phyloP scores from a whole-genome alignment of 1,139 yeast species.

The Arxiozyma heterogenica region DNA sequence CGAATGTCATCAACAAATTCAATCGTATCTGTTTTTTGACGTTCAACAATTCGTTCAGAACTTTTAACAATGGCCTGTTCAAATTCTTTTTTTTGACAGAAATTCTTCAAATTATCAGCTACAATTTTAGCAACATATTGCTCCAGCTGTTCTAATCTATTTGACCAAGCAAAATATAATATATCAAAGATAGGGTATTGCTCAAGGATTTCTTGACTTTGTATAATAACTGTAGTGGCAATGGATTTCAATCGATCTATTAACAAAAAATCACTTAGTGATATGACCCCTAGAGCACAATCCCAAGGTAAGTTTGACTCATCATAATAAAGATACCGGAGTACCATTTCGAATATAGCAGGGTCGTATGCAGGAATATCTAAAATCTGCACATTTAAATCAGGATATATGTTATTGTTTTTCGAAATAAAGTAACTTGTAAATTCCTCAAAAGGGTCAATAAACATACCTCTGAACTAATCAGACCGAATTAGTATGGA shows the following conservation, averaged over 20 bases:
- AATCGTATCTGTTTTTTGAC: conserved; percentile 72
- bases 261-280: conserved; percentile 53
- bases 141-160: conserved; percentile 56
- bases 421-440: conserved; percentile 10
- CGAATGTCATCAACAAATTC: conserved; percentile 72
- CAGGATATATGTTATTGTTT: background rate
- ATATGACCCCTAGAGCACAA: conserved; percentile 46
- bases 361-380: conserved; percentile 34
- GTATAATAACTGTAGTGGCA: conserved; percentile 54
- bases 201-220: conserved; percentile 27
- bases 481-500: conserved; percentile 53
- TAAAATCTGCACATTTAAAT: background rate
- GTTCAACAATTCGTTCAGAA: conserved; percentile 47
- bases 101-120: conserved; percentile 41
- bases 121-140: conserved; percentile 51
- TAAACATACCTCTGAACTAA: conserved; percentile 58
- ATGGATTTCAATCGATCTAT: conserved; percentile 55
- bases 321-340: conserved; percentile 55
- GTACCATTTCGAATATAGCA: conserved; percentile 44
- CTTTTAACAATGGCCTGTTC: conserved; percentile 37
- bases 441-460: conserved; percentile 38
- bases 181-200: conserved; percentile 44
- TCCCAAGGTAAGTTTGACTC: conserved; percentile 43
- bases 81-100: conserved; percentile 34
- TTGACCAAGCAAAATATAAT: conserved; percentile 58